Evolutionary conservation across 179 eudicot species (phyloP).

Genomic region (Heliamphora pulchella): DNA sequence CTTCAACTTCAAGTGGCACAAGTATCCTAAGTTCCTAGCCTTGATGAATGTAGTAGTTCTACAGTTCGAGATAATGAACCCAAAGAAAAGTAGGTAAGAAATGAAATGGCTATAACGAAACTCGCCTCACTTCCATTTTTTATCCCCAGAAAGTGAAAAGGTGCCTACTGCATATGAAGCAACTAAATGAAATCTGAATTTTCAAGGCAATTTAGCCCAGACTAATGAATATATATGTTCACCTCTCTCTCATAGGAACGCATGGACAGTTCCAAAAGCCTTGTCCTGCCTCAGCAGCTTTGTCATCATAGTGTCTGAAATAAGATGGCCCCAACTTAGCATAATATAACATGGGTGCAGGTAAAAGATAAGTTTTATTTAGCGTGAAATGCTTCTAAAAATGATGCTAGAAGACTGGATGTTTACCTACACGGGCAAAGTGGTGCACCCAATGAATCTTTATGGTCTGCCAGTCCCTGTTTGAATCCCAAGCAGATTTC

Average conservation of each 20-base stretch:
- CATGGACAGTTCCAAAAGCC: constrained; percentile 99
- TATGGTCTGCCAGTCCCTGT: constrained; percentile 95
- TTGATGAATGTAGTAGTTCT: background rate
- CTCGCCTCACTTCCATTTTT: background rate
- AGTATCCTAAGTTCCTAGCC: background rate
- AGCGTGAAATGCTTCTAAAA: constrained; percentile 9
- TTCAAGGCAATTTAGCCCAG: background rate
- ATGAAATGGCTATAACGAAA: background rate
- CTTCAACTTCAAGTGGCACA: background rate
- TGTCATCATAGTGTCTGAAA: constrained; percentile 92
- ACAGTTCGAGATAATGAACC: background rate
- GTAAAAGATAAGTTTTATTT: too few relatives aligned
- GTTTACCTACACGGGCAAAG: constrained; percentile 91
- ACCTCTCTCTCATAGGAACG: constrained; percentile 99
- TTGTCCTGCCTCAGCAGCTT: constrained; percentile 82
- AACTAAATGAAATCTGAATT: background rate
- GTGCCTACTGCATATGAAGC: background rate
- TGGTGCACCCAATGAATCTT: constrained; percentile 89
- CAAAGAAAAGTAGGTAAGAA: background rate
- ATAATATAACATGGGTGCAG: background rate
- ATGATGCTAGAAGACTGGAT: background rate
- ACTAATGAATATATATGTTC: constrained; percentile 14
- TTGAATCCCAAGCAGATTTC: constrained; percentile 11
- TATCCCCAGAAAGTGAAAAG: background rate
- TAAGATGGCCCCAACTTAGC: background rate